Evolutionary conservation across 495 filamentous ascomycete genomes (phyloP), one percentile per base, ranked within the genome.

Genomic region (Penicillium manginii): DNA sequence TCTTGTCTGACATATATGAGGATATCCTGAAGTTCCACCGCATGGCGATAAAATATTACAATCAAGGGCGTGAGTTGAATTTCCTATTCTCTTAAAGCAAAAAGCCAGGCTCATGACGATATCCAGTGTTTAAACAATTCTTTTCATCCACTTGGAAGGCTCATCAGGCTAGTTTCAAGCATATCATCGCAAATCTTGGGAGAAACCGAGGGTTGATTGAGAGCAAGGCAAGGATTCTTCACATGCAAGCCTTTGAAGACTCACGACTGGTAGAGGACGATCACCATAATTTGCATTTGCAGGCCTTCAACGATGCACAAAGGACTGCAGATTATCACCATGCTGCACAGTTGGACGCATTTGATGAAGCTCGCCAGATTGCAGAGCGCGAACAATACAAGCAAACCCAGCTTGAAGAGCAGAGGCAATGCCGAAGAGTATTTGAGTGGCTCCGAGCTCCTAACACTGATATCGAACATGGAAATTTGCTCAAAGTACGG

Each of bases 11-110:
- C 18, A 54, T 54, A 4, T 54, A 54, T 37, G 19, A 54, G 37
- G 51, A 54, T n/a, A 43, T 54, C 11, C 10, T 54, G 18, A 42
- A 18, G 4, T 54, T 54, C 35, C 51, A 54, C 40, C 33, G 37
- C 40, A 10, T 54, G 12, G 51, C 51, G 32, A 26, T 54, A 17
- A 15, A 42, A 42, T 54, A 54, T 43, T 43, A 42, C 18, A 31
- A 54, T 21, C 17, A 42, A 11, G n/a, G 37, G 9, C 5, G 51
- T 54, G n/a, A n/a, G 35, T 15, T 37, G 0, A 8, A 39, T 54
- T 17, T 19, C 43, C 22, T n/a, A 9, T 10, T 5, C 17, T 9
- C 9, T 17, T 43, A 6, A 45, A 9, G 4, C 2, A 2, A 4
- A 21, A 21, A 19, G 19, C 0, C 9, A 11, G 8, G 2, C 40